phyloP scores from a whole-genome alignment of 2,329 filamentous ascomycete species.

The Fusarium luffae region DNA sequence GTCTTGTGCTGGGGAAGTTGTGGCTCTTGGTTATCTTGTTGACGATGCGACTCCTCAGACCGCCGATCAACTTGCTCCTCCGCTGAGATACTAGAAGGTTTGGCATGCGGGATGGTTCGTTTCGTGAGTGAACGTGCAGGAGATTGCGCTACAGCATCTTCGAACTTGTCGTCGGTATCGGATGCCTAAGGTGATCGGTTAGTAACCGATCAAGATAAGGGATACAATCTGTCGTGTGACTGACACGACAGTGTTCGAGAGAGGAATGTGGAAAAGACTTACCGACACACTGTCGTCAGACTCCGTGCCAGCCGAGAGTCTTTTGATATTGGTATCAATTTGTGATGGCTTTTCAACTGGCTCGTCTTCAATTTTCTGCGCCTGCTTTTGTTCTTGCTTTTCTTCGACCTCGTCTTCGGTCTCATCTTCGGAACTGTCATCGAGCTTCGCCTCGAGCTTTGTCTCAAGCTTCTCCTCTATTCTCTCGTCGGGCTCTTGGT shows the following conservation, averaged over 20 bases:
- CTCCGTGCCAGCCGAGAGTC: conserved; percentile 48
- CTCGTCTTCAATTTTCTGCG: neutral
- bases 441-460: neutral
- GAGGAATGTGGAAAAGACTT: conserved; percentile 37
- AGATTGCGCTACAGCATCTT: conserved; percentile 79
- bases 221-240: conserved; percentile 35
- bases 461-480: neutral
- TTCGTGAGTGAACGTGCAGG: conserved; percentile 73
- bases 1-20: conserved; percentile 30
- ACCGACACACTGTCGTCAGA: conserved; percentile 48
- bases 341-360: conserved; percentile 28
- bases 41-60: conserved; percentile 23
- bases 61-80: conserved; percentile 22
- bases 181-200: conserved; percentile 40
- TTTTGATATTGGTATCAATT: conserved; percentile 40
- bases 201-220: conserved; percentile 29
- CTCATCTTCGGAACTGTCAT: conserved; percentile 3
- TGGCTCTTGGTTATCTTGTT: conserved; percentile 17
- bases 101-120: conserved; percentile 53
- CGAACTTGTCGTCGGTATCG: conserved; percentile 67
- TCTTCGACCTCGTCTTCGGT: neutral
- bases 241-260: conserved; percentile 20
- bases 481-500: neutral
- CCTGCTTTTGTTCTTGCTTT: conserved; percentile 3
- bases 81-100: conserved; percentile 40